A percentile compares a stretch with the other conserved stretches of the same genome.
Evolutionary conservation across 257 asterid species (phyloP).

Genomic region (Nicotiana sylvestris): DNA sequence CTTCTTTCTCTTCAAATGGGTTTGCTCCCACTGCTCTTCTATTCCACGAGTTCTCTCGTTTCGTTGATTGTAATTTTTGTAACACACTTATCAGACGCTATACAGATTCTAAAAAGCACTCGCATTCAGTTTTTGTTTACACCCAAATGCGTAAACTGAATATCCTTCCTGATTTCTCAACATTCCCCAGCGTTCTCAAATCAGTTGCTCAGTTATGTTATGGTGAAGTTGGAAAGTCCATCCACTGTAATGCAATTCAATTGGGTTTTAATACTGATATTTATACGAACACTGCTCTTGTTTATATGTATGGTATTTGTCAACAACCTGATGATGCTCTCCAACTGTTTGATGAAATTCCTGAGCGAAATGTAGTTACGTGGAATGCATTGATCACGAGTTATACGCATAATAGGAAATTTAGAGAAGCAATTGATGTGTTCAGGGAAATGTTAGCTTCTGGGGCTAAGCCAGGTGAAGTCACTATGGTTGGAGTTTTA

Average conservation of each 20-base stretch:
- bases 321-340: conserved; percentile 16
- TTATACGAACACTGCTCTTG: conserved; percentile 18
- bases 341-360: conserved; percentile 27
- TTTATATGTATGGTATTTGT: background rate
- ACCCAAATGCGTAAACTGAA: conserved; percentile 25
- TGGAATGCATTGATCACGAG: conserved; percentile 35
- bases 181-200: conserved; percentile 26
- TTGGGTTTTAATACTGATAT: conserved; percentile 18
- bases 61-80: background rate
- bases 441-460: conserved; percentile 22
- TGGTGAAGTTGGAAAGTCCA: conserved; percentile 13
- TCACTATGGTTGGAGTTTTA: conserved; percentile 25
- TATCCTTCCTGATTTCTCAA: conserved; percentile 24
- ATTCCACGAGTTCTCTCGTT: background rate
- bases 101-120: conserved; percentile 11
- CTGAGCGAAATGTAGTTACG: conserved; percentile 20
- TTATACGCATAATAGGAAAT: conserved; percentile 29
- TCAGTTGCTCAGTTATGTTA: conserved; percentile 12
- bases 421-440: conserved; percentile 25
- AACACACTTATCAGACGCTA: conserved; percentile 13
- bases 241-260: conserved; percentile 24
- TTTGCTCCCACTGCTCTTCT: conserved; percentile 1
- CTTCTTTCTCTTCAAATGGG: background rate
- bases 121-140: conserved; percentile 14
- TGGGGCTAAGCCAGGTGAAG: conserved; percentile 19